Evolutionary conservation across 345 rosid genomes (phyloP).

Genomic region (Rhodomyrtus tomentosa): DNA sequence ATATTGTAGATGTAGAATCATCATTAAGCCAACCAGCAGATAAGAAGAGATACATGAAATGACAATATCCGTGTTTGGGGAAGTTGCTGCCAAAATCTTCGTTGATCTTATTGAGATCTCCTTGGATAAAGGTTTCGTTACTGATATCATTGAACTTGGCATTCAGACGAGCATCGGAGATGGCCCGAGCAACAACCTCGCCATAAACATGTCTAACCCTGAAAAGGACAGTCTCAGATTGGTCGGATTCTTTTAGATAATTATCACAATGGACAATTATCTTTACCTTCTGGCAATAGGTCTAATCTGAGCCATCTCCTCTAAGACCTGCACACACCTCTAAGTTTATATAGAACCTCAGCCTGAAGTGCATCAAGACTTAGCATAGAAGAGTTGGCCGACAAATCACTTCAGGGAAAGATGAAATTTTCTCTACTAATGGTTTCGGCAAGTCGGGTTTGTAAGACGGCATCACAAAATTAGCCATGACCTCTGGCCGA

Average conservation of each 20-base stretch:
- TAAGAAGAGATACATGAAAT: slow-evolving; percentile 42
- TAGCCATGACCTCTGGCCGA: slow-evolving; percentile 72
- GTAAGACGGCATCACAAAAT: slow-evolving; percentile 79
- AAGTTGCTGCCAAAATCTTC: slow-evolving; percentile 67
- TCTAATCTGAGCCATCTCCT: too few relatives aligned
- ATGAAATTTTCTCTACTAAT: slow-evolving; percentile 56
- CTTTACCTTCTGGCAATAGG: too few relatives aligned
- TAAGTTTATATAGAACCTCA: too few relatives aligned
- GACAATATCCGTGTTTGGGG: slow-evolving; percentile 72
- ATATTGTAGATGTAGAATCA: background rate
- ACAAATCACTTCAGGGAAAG: slow-evolving; percentile 84
- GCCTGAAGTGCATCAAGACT: too few relatives aligned
- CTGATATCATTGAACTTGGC: slow-evolving; percentile 64
- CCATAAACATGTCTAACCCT: slow-evolving; percentile 86
- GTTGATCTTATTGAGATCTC: slow-evolving; percentile 84
- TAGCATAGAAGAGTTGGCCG: background rate
- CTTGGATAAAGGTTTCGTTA: slow-evolving; percentile 78
- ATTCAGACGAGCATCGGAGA: slow-evolving; percentile 61
- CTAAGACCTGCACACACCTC: too few relatives aligned
- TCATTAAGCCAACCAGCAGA: background rate
- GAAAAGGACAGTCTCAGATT: background rate
- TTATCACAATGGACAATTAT: background rate
- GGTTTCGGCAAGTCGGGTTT: slow-evolving; percentile 80
- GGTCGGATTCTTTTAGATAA: background rate
- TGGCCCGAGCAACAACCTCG: slow-evolving; percentile 87